Conservation (phyloP, 495 filamentous ascomycete genomes). For the Aspergillus diversus region DNA sequence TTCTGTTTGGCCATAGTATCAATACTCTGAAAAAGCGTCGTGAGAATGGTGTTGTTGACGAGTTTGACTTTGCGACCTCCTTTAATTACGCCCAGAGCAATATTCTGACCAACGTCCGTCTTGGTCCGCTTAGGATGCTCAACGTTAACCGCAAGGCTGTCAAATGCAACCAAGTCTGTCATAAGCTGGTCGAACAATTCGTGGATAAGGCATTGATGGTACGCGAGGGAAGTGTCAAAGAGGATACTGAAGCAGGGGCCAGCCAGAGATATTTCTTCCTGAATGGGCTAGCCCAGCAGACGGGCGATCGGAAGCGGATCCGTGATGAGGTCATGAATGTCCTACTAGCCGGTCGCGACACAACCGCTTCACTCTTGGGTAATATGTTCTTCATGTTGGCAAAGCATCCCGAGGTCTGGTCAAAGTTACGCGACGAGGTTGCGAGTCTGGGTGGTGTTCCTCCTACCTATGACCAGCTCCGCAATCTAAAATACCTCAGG, state of each 20-base stretch:
- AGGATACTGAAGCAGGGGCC: slow-evolving; percentile 3
- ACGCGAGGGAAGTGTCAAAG: slow-evolving; percentile 16
- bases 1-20: slow-evolving; percentile 56
- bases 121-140: slow-evolving; percentile 15
- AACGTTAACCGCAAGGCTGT: slow-evolving; percentile 19
- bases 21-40: slow-evolving; percentile 18
- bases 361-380: slow-evolving; percentile 62
- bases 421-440: slow-evolving; percentile 58
- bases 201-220: slow-evolving; percentile 20
- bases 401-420: slow-evolving; percentile 47
- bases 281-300: slow-evolving; percentile 21
- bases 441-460: slow-evolving; percentile 10
- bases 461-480: slow-evolving; percentile 63
- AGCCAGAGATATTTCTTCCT: slow-evolving; percentile 20
- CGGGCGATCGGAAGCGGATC: slow-evolving; percentile 17
- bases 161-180: slow-evolving; percentile 16
- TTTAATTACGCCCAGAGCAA: slow-evolving; percentile 52
- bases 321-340: slow-evolving; percentile 32
- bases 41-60: slow-evolving; percentile 6
- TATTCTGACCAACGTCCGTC: slow-evolving; percentile 11
- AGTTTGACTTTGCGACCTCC: slow-evolving; percentile 31
- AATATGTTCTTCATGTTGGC: slow-evolving; percentile 60
- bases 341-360: slow-evolving; percentile 62
- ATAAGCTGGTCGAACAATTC: slow-evolving; percentile 20
- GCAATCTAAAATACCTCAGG: slow-evolving; percentile 79